Percentiles rank a stretch among this genome's conserved stretches.
phyloP scores from a whole-genome alignment of 2,329 filamentous ascomycete species.

The Penicillium sumatraense region DNA sequence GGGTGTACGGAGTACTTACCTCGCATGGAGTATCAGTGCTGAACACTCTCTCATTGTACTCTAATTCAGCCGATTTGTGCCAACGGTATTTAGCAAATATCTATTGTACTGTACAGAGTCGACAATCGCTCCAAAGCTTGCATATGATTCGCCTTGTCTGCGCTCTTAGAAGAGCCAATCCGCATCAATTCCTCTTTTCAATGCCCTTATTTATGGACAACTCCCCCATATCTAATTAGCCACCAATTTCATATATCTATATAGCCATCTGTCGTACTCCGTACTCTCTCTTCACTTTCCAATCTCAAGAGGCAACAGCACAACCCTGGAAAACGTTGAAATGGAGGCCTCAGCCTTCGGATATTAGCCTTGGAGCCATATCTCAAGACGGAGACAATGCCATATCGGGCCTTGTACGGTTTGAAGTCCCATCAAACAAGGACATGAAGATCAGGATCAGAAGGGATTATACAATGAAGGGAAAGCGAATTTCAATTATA shows the following conservation, averaged over 20 bases:
- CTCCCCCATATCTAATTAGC: neutral
- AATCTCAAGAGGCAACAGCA: constrained; percentile 12
- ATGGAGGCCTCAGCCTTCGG: too few species aligned
- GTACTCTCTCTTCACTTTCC: constrained; percentile 24
- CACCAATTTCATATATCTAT: neutral
- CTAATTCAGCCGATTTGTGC: too few species aligned
- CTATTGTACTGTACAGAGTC: too few species aligned
- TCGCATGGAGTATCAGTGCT: too few species aligned
- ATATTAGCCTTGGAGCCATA: constrained; percentile 30
- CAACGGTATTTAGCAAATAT: too few species aligned
- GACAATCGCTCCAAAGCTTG: too few species aligned
- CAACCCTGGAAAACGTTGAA: too few species aligned
- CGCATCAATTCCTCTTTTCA: neutral
- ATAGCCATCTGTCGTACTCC: constrained; percentile 14
- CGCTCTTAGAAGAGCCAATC: constrained; percentile 1
- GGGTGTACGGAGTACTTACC: too few species aligned
- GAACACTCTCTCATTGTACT: too few species aligned
- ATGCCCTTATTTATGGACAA: neutral
- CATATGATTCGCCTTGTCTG: constrained; percentile 6
- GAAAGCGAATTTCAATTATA: constrained; percentile 10
- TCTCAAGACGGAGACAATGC: constrained; percentile 19
- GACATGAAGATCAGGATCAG: too few species aligned
- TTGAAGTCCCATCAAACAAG: too few species aligned
- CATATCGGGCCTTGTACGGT: constrained; percentile 27
- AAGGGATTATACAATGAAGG: neutral